Evolutionary conservation across 352 stramenopile species (phyloP), one percentile per base, ranked within the genome.

Genomic region (Aphanomyces euteiches): DNA sequence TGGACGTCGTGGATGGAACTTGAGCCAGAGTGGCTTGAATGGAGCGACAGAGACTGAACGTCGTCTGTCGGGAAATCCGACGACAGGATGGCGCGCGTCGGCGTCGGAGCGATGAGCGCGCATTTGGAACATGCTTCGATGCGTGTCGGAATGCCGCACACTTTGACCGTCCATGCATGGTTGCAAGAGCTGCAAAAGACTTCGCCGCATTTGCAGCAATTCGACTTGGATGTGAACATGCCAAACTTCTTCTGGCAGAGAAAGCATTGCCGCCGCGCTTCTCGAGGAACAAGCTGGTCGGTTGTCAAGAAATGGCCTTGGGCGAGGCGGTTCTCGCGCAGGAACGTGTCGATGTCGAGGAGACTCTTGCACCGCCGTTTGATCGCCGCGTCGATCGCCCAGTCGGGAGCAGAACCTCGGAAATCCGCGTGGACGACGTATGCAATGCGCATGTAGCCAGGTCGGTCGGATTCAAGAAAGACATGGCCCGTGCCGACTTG

Each of bases 201-300:
- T 58, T 58, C 50, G 50, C 50, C 50, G 50, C 50, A 58, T 58
- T 58, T 58, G 50, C 19, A 17, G 50, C 50, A 58, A 28, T 58
- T 8, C 21, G 21, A 19, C 21, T 58, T 50, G 43, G 21, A 58
- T 28, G 7, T 28, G 36, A 58, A 36, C 17, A 19, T 7, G 50
- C 50, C 50, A 58, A 58, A 36, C 50, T 58, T 58, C 17, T 58
- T 58, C 50, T 58, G 50, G 50, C 50, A 58, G 7, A 58, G 17
- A 28, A 58, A 19, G 50, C 50, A 58, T 28, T 12, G 7, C 7
- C 17, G 50, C 7, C 50, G 50, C 50, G 21, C 15, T 8, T 58
- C 15, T 58, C 36, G 19, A 13, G 50, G 1, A 17, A 58, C 50
- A 19, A 58, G 15, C 36, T 58, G 50, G 50, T 19, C 13, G 15